Evolutionary conservation across 169 alveolate genomes (phyloP).

Genomic region (Plasmodium chabaudi): DNA sequence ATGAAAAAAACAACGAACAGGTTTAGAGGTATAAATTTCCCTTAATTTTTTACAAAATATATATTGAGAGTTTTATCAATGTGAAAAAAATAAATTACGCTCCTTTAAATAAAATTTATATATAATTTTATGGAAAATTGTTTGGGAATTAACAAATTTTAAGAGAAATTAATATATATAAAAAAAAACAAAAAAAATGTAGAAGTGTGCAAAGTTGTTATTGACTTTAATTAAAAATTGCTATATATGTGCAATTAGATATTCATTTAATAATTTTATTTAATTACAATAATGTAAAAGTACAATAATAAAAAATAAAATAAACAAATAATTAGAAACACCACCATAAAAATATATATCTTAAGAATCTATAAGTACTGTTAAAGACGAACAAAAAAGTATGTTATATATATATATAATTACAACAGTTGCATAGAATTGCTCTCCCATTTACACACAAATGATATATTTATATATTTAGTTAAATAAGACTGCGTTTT

Average conservation of each 20-base stretch:
- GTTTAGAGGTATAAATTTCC: no score
- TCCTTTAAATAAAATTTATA: neutral
- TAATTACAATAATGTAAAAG: slow-evolving; percentile 13
- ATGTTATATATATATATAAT: neutral
- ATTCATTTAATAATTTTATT: slow-evolving; percentile 20
- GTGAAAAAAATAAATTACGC: slow-evolving; percentile 21
- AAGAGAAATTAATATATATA: no score
- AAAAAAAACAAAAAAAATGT: neutral
- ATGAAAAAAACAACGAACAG: no score
- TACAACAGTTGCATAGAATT: neutral
- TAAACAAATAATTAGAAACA: slow-evolving; percentile 14
- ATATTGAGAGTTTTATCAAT: no score
- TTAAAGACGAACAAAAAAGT: slow-evolving; percentile 5
- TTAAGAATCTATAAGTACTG: slow-evolving; percentile 30
- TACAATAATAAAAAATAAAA: slow-evolving; percentile 1
- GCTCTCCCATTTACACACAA: slow-evolving; percentile 17
- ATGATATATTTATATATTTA: slow-evolving; percentile 24
- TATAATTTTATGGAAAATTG: no score
- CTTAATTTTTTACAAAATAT: no score
- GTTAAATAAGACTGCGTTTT: slow-evolving; percentile 18
- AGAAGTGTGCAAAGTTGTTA: slow-evolving; percentile 67
- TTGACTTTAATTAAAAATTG: neutral
- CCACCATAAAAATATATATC: slow-evolving; percentile 19
- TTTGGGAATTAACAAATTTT: no score
- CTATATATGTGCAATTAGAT: slow-evolving; percentile 3